Evolutionary conservation across 2,329 filamentous ascomycete species (phyloP).

Genomic region (Fusarium tricinctum): DNA sequence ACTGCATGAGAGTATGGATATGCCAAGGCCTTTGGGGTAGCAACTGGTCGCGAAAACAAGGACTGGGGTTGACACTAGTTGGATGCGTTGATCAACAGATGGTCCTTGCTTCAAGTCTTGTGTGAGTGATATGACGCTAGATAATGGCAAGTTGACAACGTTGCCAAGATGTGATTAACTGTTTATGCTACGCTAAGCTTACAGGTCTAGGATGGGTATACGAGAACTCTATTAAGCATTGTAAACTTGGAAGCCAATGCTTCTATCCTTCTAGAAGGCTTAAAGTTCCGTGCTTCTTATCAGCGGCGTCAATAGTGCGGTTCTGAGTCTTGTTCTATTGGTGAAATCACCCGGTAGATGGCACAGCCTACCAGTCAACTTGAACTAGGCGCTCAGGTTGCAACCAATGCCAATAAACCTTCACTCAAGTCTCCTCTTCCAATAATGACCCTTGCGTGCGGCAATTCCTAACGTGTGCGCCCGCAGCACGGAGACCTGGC

Average conservation of each 20-base stretch:
- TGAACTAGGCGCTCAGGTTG: not conserved
- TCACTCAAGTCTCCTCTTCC: not conserved
- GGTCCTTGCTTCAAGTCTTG: conserved; percentile 9
- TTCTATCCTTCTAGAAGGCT: conserved; percentile 29
- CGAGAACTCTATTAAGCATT: not conserved
- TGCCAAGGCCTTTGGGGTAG: conserved; percentile 19
- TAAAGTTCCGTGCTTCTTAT: not conserved
- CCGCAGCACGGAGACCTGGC: conserved; percentile 7
- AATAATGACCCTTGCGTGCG: conserved; percentile 16
- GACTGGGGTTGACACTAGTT: not conserved
- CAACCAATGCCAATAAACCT: not conserved
- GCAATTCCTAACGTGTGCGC: conserved; percentile 27
- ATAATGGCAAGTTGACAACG: conserved; percentile 10
- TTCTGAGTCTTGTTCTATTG: not conserved
- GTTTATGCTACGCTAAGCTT: no score
- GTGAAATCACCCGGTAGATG: not conserved
- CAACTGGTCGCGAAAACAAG: conserved; percentile 2
- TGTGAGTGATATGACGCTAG: conserved; percentile 20
- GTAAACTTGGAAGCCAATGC: not conserved
- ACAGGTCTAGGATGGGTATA: not conserved
- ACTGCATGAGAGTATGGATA: not conserved
- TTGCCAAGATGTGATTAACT: not conserved
- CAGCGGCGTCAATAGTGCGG: not conserved
- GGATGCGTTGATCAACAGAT: conserved; percentile 1
- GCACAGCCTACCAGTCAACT: conserved; percentile 5